Base-by-base conservation (phyloP, 192 early-diverging fungal genomes). In the Coemansia sp. region DNA sequence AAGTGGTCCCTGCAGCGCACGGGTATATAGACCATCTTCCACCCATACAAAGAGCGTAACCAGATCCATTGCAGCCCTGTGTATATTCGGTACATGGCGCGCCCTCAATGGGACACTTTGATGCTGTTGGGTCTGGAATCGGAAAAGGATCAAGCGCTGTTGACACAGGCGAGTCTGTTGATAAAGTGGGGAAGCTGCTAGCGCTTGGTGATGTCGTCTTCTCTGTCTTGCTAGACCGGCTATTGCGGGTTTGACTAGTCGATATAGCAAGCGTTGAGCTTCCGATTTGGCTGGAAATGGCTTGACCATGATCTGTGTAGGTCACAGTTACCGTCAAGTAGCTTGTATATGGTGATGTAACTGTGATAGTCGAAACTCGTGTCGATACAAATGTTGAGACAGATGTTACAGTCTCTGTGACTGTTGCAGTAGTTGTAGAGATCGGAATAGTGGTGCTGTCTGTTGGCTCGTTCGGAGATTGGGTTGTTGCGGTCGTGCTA, bases 1-100 rank as follows among this genome's bases (percentile, higher is more conserved):
- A 87, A 24, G 64, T 65, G 3, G 81, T 82, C 13, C 84, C 83
- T 9, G 72, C 24, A 5, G 76, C 74, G 43, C 86, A 87, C 13
- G 71, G 16, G 18, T 64, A 55, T 5, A 83, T 53, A 12, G 69
- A 67, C 86, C 86, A 87, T 9, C n/a, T 22, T 2, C 80, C 80
- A 10, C 69, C 53, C 20, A 73, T 47, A 62, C 86, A 87, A 10
- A 83, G 41, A 9, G 74, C 85, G 63, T 73, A 84, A 3, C 60
- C 61, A n/a, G 52, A 56, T 22, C 83, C 78, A 37, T 56, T 71
- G 62, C 86, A 87, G 1, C 70, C 78, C 30, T 84, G 80, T 30
- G 73, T 40, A 5, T 58, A 71, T 3, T 62, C 67, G 13, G 69
- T 59, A 49, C 86, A 87, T 22, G 73, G 40, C 12, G 43, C 65